Base-by-base conservation (phyloP, 2,329 filamentous ascomycete genomes). In the Mycogone perniciosa region DNA sequence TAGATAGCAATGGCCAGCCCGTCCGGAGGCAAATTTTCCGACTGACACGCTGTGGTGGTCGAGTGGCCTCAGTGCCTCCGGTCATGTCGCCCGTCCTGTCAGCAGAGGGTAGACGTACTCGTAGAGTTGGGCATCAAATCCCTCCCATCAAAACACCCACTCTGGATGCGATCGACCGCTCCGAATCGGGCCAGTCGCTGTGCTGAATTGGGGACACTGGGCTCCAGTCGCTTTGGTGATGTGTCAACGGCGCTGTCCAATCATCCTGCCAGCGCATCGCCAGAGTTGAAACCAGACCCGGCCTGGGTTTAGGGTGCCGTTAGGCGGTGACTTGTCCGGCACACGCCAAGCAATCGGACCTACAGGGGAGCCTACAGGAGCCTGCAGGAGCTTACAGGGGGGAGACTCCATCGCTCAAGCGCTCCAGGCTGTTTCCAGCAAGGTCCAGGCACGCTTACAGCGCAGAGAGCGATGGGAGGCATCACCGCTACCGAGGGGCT, bases 281-380 rank as follows among this genome's bases (percentile, higher is more conserved):
- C n/a, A n/a, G 11, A 20, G 35, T 11, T 38, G 35, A 38, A 38
- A 20, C 7, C 20, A 20, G 20, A 20, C 35, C 35, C 9, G 42
- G 44, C 49, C 42, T 47, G 29, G 44, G 49, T 11, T 33, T 51
- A 47, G 49, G 43, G 49, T 44, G 48, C 31, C 45, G 40, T 35
- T 52, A 34, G 39, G 50, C 41, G 50, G 50, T 52, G 50, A 48
- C 50, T 52, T 51, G 49, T 51, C 34, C 45, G 40, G 35, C 20
- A 40, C 50, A 45, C 41, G 42, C 46, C 40, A 35, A 31, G 48
- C 42, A 31, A 39, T 20, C 40, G 39, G 35, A 31, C 27, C 30
- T 40, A 50, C 41, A 45, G 35, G 34, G 48, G 29, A 33, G 11
- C 27, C 30, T 40, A 50, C 41, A 45, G 35, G 34, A n/a, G 48